phyloP scores from a whole-genome alignment of 1,284 basidiomycete species.

The Vanrija sp. region DNA sequence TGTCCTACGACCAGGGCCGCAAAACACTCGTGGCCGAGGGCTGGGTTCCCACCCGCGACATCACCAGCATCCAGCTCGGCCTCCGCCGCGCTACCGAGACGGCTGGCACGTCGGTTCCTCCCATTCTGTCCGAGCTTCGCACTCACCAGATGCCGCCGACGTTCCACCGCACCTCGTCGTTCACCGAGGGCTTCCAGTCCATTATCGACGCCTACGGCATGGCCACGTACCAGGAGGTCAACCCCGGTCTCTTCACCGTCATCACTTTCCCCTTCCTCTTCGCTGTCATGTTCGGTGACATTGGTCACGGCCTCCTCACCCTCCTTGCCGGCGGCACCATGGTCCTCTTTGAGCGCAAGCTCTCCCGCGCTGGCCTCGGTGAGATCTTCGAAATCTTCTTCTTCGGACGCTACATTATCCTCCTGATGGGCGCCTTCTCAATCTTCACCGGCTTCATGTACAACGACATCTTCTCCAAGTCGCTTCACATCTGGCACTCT shows the following conservation, averaged over 20 bases:
- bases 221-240: slow-evolving; percentile 93
- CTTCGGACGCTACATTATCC: slow-evolving; percentile 96
- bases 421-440: slow-evolving; percentile 94
- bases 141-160: slow-evolving; percentile 93
- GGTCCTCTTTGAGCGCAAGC: slow-evolving; percentile 78
- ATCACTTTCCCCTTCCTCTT: slow-evolving; percentile 98
- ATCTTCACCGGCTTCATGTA: slow-evolving; percentile 96
- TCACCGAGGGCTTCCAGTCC: slow-evolving; percentile 94
- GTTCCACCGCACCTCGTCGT: slow-evolving; percentile 91
- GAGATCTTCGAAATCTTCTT: slow-evolving; percentile 88
- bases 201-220: slow-evolving; percentile 98
- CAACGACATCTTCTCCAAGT: slow-evolving; percentile 98
- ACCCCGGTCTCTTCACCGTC: slow-evolving; percentile 91
- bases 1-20: slow-evolving; percentile 88
- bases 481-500: slow-evolving; percentile 80
- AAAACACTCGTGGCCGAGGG: slow-evolving; percentile 97
- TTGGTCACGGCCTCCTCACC: slow-evolving; percentile 90
- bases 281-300: slow-evolving; percentile 99
- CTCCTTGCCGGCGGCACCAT: slow-evolving; percentile 72
- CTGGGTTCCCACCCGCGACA: slow-evolving; percentile 93
- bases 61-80: slow-evolving; percentile 79
- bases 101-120: slow-evolving; percentile 85
- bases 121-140: slow-evolving; percentile 85
- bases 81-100: slow-evolving; percentile 92
- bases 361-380: slow-evolving; percentile 65